A percentile compares a stretch with the other conserved stretches of the same genome.
Conservation (phyloP, 202 grass and related monocot genomes). For the Hordeum pubiflorum region DNA sequence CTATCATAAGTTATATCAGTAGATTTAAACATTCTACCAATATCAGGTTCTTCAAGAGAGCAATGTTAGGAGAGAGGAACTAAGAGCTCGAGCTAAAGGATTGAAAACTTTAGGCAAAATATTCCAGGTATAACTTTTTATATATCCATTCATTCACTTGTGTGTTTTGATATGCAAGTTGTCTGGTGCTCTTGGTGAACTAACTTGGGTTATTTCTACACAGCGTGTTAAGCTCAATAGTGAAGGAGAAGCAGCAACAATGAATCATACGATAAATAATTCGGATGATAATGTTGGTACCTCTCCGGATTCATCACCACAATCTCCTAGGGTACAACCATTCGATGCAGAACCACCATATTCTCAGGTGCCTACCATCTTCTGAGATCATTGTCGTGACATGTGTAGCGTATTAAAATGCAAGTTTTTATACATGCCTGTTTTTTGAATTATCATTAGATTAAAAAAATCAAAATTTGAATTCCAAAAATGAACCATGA, state of each 20-base stretch:
- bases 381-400: neutral
- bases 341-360: constrained; percentile 41
- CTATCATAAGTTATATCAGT: neutral
- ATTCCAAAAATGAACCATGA: neutral
- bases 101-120: constrained; percentile 92
- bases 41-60: constrained; percentile 80
- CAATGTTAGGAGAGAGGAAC: constrained; percentile 67
- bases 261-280: constrained; percentile 45
- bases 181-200: constrained; percentile 5
- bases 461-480: neutral
- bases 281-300: constrained; percentile 47
- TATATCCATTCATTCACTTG: constrained; percentile 1
- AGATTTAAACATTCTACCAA: constrained; percentile 5
- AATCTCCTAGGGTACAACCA: constrained; percentile 32
- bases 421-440: neutral
- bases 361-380: constrained; percentile 46
- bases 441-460: neutral
- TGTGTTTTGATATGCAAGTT: constrained; percentile 20
- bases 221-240: constrained; percentile 57
- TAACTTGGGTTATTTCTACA: constrained; percentile 15
- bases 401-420: neutral
- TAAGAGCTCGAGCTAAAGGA: constrained; percentile 79
- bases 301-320: constrained; percentile 69
- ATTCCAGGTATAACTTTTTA: constrained; percentile 56
- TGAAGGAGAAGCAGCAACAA: constrained; percentile 45